Conservation (phyloP, 108 stramenopile genomes). For the Seminavis robusta region DNA sequence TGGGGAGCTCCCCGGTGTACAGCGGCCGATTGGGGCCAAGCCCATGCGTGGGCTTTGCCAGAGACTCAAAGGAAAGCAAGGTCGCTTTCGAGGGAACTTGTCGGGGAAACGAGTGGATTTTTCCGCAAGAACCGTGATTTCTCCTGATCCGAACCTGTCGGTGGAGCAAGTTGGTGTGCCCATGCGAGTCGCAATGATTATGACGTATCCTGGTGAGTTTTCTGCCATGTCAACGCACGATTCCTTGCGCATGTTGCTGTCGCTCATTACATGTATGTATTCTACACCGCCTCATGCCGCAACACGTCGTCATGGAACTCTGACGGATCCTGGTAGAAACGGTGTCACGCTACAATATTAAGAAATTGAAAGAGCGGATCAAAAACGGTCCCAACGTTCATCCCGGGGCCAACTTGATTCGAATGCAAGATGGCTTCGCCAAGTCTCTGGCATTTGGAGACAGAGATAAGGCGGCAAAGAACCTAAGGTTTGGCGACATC, state of each 20-base stretch:
- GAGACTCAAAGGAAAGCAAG: conserved; percentile 94
- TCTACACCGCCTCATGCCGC: too few relatives aligned
- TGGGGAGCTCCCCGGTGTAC: conserved; percentile 94
- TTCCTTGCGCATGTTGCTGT: too few relatives aligned
- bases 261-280: too few relatives aligned
- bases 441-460: conserved; percentile 92
- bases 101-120: conserved; percentile 99
- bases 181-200: conserved; percentile 86
- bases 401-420: conserved; percentile 97
- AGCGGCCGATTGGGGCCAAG: conserved; percentile 83
- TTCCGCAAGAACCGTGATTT: conserved; percentile 97
- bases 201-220: conserved; percentile 89
- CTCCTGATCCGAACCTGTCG: conserved; percentile 94
- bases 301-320: background rate
- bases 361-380: conserved; percentile 82
- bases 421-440: conserved; percentile 70
- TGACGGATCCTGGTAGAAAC: conserved; percentile 40
- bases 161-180: conserved; percentile 99
- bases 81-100: conserved; percentile 97
- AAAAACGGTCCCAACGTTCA: conserved; percentile 91
- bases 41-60: conserved; percentile 97
- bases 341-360: conserved; percentile 93
- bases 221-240: background rate
- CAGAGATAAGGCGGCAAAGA: conserved; percentile 75
- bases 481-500: conserved; percentile 89